Percentiles rank a stretch among this genome's conserved stretches.
These are phyloP conservation scores for apple (Malus domestica) DNA, from an alignment of 306 rosid genomes.

Conservation along the genomic window ASM211411v1 NC_041797.1:36280501-36281000, in stretches of 20 bases:
- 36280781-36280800: constrained; percentile 69
- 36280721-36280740: constrained; percentile 87
- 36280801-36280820: constrained; percentile 3
- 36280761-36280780: constrained; percentile 58
- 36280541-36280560: background rate
- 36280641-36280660: background rate
- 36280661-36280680: background rate
- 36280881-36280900: constrained; percentile 37
- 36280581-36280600: background rate
- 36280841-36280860: background rate
- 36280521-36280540: background rate
- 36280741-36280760: constrained; percentile 71
- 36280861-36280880: constrained; percentile 1
- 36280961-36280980: constrained; percentile 64
- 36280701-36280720: constrained; percentile 46
- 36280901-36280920: constrained; percentile 75
- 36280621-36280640: background rate
- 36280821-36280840: background rate
- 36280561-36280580: background rate
- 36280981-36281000: constrained; percentile 82
- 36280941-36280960: constrained; percentile 47
- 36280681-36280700: background rate
- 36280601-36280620: background rate
- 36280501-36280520: background rate
- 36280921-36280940: constrained; percentile 65